Percentiles rank a stretch among this genome's conserved stretches.
Conservation (phyloP, 495 filamentous ascomycete species). For the Tuber brumale region DNA sequence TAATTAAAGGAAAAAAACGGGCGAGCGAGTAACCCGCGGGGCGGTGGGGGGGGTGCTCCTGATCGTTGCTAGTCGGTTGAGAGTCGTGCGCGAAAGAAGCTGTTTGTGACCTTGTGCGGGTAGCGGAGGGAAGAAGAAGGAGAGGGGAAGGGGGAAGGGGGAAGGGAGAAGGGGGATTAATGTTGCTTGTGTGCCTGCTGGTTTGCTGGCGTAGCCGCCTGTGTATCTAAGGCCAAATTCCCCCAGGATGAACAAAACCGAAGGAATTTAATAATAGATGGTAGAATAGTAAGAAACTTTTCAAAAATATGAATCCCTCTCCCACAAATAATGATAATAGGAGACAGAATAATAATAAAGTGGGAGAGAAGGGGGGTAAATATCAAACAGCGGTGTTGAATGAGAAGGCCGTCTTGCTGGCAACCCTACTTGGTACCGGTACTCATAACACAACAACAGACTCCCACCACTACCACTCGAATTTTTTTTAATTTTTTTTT, state of each 20-base stretch:
- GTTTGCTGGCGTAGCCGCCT: conserved; percentile 26
- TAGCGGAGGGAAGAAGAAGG: conserved; percentile 15
- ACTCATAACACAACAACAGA: neutral
- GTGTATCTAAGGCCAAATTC: conserved; percentile 6
- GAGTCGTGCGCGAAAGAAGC: conserved; percentile 12
- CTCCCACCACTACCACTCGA: neutral
- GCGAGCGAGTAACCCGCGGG: conserved; percentile 5
- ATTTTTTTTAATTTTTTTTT: neutral
- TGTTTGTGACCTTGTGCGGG: conserved; percentile 18
- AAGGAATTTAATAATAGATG: neutral
- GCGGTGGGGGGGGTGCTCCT: conserved; percentile 4
- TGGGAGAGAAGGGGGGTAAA: conserved; percentile 1
- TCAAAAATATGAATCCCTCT: neutral
- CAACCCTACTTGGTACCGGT: neutral
- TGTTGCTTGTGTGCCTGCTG: conserved; percentile 15
- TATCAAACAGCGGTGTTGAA: neutral
- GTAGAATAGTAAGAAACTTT: neutral
- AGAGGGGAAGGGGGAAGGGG: conserved; percentile 18
- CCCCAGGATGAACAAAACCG: neutral
- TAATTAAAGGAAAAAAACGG: conserved; percentile 1
- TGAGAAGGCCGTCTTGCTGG: neutral
- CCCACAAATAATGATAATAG: neutral
- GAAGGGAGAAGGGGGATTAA: conserved; percentile 22
- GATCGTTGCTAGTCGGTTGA: conserved; percentile 3
- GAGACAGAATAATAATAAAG: neutral